A percentile compares a stretch with the other conserved stretches of the same genome.
These are phyloP conservation scores for Cytospora mali DNA, from an alignment of 2,329 filamentous ascomycete genomes.

Conservation along the genomic window DNA sequence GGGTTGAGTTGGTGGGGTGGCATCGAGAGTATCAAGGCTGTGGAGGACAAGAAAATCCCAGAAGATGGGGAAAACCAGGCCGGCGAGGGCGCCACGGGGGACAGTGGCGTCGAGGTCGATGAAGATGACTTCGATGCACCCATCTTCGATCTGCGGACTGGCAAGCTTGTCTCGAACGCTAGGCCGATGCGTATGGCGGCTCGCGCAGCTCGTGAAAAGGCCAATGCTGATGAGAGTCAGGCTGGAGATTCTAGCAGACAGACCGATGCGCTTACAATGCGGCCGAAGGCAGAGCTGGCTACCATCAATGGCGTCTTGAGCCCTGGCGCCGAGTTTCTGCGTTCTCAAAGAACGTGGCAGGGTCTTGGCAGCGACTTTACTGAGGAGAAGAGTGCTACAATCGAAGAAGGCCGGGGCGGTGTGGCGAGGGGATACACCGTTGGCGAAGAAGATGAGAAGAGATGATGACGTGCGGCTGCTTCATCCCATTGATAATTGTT, in stretches of 20 bases:
- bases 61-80: slow-evolving; percentile 28
- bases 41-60: slow-evolving; percentile 34
- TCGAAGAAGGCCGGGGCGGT: slow-evolving; percentile 86
- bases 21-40: slow-evolving; percentile 69
- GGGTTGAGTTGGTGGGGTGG: slow-evolving; percentile 87
- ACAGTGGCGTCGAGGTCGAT: slow-evolving; percentile 34
- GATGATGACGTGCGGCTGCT: slow-evolving; percentile 1
- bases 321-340: slow-evolving; percentile 85
- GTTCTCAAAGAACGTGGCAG: slow-evolving; percentile 84
- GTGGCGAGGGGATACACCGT: slow-evolving; percentile 88
- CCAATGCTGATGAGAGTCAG: slow-evolving; percentile 20
- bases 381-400: slow-evolving; percentile 61
- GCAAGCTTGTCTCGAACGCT: slow-evolving; percentile 76
- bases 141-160: slow-evolving; percentile 90
- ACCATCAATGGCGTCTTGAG: slow-evolving; percentile 85
- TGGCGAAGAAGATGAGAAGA: slow-evolving; percentile 51
- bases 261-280: slow-evolving; percentile 57
- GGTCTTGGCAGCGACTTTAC: slow-evolving; percentile 87
- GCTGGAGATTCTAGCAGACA: slow-evolving; percentile 29
- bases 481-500: background rate
- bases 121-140: slow-evolving; percentile 78
- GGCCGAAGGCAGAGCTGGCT: slow-evolving; percentile 69
- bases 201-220: slow-evolving; percentile 16
- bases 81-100: slow-evolving; percentile 30
- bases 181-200: slow-evolving; percentile 67